Evolutionary conservation across 208 protist species (phyloP).

Genomic region (Trypanosoma caninum): DNA sequence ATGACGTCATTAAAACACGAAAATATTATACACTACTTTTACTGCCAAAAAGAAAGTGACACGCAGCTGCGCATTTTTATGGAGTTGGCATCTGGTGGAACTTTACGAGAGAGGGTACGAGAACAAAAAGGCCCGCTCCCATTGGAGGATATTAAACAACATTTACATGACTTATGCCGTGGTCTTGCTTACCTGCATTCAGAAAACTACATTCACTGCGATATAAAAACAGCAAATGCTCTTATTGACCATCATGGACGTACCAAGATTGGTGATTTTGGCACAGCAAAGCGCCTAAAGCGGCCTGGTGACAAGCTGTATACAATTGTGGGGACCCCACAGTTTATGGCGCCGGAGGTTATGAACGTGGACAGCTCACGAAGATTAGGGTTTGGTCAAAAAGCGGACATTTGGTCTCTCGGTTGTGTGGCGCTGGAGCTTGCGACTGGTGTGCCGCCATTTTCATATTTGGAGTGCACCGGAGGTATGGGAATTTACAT

Average conservation of each 20-base stretch:
- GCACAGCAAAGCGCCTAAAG: conserved; percentile 82
- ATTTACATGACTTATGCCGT: conserved; percentile 75
- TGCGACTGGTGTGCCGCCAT: conserved; percentile 76
- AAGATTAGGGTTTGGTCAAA: conserved; percentile 74
- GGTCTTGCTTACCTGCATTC: conserved; percentile 90
- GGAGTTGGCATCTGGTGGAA: conserved; percentile 89
- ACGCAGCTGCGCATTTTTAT: conserved; percentile 86
- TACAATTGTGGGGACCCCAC: conserved; percentile 78
- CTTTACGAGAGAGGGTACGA: conserved; percentile 75
- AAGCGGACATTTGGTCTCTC: conserved; percentile 90
- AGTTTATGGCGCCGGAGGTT: conserved; percentile 93
- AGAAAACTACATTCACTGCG: conserved; percentile 83
- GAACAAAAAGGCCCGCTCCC: conserved; percentile 52
- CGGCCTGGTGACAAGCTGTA: conserved; percentile 69
- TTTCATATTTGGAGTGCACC: conserved; percentile 58
- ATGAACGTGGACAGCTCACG: conserved; percentile 53
- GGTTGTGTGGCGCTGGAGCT: conserved; percentile 89
- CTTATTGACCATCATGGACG: conserved; percentile 72
- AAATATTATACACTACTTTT: conserved; percentile 94
- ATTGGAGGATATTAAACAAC: conserved; percentile 64
- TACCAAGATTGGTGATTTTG: conserved; percentile 95
- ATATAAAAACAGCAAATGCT: conserved; percentile 92
- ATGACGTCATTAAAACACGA: conserved; percentile 90
- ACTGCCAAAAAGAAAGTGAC: conserved; percentile 84
- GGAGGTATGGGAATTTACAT: conserved; percentile 84